phyloP scores from a whole-genome alignment of 305 asterid genomes.

The Fraxinus greggii region DNA sequence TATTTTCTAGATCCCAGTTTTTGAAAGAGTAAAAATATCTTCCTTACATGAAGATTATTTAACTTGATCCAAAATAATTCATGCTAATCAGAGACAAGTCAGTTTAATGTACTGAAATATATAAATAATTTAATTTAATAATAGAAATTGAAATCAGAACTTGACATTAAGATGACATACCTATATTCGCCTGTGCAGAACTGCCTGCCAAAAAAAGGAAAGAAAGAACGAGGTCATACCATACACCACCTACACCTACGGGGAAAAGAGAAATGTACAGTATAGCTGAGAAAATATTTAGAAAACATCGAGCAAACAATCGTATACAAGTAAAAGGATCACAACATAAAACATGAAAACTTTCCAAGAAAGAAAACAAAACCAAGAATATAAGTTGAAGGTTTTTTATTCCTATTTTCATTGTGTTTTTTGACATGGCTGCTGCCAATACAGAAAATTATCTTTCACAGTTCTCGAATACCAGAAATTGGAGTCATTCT shows the following conservation, averaged over 20 bases:
- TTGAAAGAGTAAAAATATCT: background rate
- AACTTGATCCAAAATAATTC: background rate
- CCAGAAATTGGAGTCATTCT: background rate
- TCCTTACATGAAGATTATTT: background rate
- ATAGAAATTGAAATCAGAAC: background rate
- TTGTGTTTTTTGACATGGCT: background rate
- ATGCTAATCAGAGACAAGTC: background rate
- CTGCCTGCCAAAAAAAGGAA: conserved; percentile 53
- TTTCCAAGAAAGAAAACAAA: background rate
- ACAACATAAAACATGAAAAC: background rate
- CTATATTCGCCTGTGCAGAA: conserved; percentile 93
- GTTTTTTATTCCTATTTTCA: background rate
- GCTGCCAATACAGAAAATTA: background rate
- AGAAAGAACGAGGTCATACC: background rate
- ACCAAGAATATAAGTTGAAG: background rate
- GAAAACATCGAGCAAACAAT: background rate
- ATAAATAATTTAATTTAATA: background rate
- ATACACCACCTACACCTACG: background rate
- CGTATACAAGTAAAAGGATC: background rate
- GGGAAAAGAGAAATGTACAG: background rate
- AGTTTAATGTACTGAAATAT: background rate
- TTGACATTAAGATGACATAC: conserved; percentile 37
- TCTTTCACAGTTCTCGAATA: background rate
- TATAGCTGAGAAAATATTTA: background rate
- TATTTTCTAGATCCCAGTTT: background rate